A percentile compares a stretch with the other conserved stretches of the same genome.
Evolutionary conservation across 331 rosid genomes (phyloP).

Genomic region (Cydonia oblonga): DNA sequence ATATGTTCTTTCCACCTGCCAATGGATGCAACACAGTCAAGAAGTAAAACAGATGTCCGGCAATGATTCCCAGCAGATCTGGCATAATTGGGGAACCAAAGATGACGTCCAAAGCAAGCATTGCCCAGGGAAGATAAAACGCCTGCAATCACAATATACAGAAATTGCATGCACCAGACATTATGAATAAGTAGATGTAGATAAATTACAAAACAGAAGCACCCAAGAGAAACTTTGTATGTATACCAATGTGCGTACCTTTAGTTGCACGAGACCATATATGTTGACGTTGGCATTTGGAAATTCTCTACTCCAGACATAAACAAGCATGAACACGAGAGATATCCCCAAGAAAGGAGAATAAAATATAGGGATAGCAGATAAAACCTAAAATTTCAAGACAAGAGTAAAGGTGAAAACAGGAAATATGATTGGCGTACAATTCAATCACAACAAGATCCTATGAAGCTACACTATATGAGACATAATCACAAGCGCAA

Average conservation of each 20-base stretch:
- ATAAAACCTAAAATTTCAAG: conserved; percentile 39
- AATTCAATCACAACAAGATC: background rate
- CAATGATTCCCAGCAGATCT: conserved; percentile 78
- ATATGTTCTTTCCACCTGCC: conserved; percentile 70
- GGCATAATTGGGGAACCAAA: conserved; percentile 64
- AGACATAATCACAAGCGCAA: background rate
- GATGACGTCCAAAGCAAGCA: conserved; percentile 88
- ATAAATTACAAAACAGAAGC: conserved; percentile 2
- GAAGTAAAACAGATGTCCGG: conserved; percentile 93
- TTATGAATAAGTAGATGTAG: background rate
- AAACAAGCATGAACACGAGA: conserved; percentile 88
- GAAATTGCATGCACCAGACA: conserved; percentile 9
- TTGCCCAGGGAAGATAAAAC: conserved; percentile 95
- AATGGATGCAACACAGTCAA: conserved; percentile 91
- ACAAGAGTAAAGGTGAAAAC: background rate
- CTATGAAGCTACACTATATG: background rate
- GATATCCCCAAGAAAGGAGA: conserved; percentile 63
- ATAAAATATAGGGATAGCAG: conserved; percentile 55
- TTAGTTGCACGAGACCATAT: conserved; percentile 82
- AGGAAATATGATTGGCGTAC: background rate
- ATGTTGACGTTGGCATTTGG: conserved; percentile 76
- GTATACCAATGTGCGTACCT: conserved; percentile 31
- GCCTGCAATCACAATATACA: conserved; percentile 45
- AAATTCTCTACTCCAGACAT: conserved; percentile 96
- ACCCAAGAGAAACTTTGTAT: background rate